Base-by-base conservation (phyloP, 176 grass and related monocot species). In the Metroxylon sagu region DNA sequence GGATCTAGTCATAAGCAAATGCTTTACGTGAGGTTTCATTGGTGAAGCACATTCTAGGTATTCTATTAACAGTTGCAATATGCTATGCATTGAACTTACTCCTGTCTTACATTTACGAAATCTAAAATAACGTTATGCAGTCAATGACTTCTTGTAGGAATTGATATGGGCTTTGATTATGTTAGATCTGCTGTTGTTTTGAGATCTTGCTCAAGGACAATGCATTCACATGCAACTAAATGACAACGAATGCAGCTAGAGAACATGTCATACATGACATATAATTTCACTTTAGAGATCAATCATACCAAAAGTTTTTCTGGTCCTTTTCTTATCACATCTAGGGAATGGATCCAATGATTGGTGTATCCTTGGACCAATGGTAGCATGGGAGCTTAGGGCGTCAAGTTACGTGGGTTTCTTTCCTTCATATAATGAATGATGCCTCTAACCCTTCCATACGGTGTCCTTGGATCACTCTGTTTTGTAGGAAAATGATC, bases 361-460 rank as follows among this genome's bases (percentile, higher is more conserved):
- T n/a, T 29, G 16, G 3, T 10, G 12, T 1, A 23, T 4, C 1
- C 5, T 2, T 5, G 54, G 23, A 7, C 6, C 7, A 35, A 16
- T 16, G 26, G 26, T 2, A 19, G 18, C 5, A 25, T 25, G 23
- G 54, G 58, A 18, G 29, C 17, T 23, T 3, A 43, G 8, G 8
- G 10, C 8, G 3, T 43, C 8, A 7, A 14, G 2, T 43, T 14
- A 6, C 2, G 8, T 43, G 35, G 35, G 35, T 43, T 8, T 18
- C 25, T 60, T 60, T 60, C 28, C 35, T 60, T n/a, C 58, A 19
- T 30, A 60, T 28, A 60, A 60, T 60, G 58, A 60, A 60, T 60
- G 58, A 60, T 60, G 3, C 4, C 27, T 39, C 15, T 17, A 10
- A 16, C 26, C 58, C 17, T 56, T 60, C 58, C n/a, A 30, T 29